Evolutionary conservation across 148 eudicot species (phyloP).

Genomic region (Oxyria digyna): DNA sequence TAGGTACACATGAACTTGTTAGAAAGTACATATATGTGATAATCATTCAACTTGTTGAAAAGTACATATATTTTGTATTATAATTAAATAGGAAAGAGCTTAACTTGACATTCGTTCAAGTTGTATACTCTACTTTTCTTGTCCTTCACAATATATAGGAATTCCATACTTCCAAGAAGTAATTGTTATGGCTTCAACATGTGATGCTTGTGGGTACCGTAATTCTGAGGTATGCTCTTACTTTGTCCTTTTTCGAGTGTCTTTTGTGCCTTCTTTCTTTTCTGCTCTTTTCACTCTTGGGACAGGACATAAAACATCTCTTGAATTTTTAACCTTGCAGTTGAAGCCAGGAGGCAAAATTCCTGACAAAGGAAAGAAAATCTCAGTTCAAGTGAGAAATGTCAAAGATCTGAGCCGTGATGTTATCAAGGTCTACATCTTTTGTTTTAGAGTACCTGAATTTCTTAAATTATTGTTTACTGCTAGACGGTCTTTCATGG

Average conservation of each 20-base stretch:
- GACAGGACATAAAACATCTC: not conserved
- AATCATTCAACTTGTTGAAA: too few species aligned
- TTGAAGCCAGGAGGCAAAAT: conserved; percentile 84
- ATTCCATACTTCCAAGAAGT: conserved; percentile 98
- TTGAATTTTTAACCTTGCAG: conserved; percentile 24
- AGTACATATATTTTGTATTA: too few species aligned
- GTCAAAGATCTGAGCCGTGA: conserved; percentile 71
- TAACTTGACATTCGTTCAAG: not conserved
- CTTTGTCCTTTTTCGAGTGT: not conserved
- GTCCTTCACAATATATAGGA: conserved; percentile 50
- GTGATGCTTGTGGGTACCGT: conserved; percentile 91
- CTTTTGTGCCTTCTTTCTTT: conserved; percentile 1
- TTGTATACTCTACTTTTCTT: conserved; percentile 13
- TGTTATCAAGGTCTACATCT: conserved; percentile 67
- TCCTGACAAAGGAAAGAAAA: conserved; percentile 75
- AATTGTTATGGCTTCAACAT: conserved; percentile 92
- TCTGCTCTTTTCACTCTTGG: not conserved
- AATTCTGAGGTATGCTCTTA: conserved; percentile 68
- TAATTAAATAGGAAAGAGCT: too few species aligned
- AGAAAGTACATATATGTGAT: not conserved
- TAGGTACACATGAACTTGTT: not conserved
- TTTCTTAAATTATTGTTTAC: not conserved
- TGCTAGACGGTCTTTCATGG: not conserved
- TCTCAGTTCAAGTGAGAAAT: conserved; percentile 51
- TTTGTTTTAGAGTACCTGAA: not conserved